These are phyloP conservation scores for Ophiostoma fasciatum DNA, from an alignment of 2,329 filamentous ascomycete species.

Conservation along the genomic window DNA sequence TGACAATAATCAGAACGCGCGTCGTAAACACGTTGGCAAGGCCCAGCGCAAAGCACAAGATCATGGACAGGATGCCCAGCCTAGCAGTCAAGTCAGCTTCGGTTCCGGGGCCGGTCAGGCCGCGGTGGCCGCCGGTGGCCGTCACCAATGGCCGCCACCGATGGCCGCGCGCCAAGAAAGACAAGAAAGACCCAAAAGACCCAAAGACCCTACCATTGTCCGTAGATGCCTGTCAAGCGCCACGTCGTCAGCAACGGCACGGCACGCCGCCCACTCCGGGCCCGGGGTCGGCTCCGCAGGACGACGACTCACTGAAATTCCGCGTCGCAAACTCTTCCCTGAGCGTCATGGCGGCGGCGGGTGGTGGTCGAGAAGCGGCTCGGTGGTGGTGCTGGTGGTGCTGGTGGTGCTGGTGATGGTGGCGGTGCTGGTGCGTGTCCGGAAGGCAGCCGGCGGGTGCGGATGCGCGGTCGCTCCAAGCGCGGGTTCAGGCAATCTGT, in stretches of 20 bases:
- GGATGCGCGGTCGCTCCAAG: no score
- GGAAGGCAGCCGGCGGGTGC: no score
- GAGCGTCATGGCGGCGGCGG: constrained; percentile 31
- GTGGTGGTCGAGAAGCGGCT: no score
- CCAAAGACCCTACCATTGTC: constrained; percentile 50
- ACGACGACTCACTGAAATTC: constrained; percentile 47
- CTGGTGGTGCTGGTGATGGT: no score
- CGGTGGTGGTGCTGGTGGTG: no score
- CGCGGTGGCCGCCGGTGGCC: no score
- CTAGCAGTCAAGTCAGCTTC: constrained; percentile 22
- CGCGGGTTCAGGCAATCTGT: no score
- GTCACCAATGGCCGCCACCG: neutral
- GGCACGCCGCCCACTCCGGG: no score
- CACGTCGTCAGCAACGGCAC: constrained; percentile 10
- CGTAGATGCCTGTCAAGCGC: constrained; percentile 47
- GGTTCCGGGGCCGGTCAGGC: no score
- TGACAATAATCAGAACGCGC: constrained; percentile 31
- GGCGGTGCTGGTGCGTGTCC: no score
- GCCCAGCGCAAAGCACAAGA: constrained; percentile 54
- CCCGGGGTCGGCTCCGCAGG: no score
- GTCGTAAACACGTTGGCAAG: constrained; percentile 52
- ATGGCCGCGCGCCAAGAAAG: neutral
- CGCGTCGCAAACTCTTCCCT: constrained; percentile 57
- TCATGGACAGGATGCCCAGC: constrained; percentile 56
- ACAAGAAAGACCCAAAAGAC: no score